Evolutionary conservation across 148 eudicot genomes (phyloP).

Genomic region (Spergularia bocconei): DNA sequence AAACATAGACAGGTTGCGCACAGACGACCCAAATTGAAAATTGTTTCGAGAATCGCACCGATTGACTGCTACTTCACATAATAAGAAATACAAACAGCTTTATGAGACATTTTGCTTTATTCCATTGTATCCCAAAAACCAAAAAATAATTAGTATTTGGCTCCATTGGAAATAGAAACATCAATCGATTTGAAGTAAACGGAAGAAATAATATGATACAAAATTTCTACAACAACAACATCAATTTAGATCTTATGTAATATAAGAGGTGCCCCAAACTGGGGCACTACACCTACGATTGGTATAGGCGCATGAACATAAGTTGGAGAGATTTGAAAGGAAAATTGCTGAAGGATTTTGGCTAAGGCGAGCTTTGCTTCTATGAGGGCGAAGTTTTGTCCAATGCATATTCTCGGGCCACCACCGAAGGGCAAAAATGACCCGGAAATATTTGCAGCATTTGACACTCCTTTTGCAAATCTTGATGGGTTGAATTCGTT

Average conservation of each 20-base stretch:
- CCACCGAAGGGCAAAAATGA: conserved; percentile 27
- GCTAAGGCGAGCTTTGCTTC: conserved; percentile 50
- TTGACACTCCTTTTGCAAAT: conserved; percentile 20
- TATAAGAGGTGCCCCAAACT: conserved; percentile 32
- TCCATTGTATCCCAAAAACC: too few species aligned
- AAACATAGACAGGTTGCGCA: too few species aligned
- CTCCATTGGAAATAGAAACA: too few species aligned
- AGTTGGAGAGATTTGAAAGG: conserved; percentile 41
- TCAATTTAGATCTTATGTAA: conserved; percentile 8
- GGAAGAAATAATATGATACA: too few species aligned
- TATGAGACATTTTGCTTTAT: too few species aligned
- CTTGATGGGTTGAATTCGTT: conserved; percentile 25
- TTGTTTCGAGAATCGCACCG: too few species aligned
- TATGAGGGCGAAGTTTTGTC: conserved; percentile 39
- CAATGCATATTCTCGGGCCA: conserved; percentile 25
- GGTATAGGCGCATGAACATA: conserved; percentile 46
- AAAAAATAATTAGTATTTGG: too few species aligned
- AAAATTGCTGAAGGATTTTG: conserved; percentile 44
- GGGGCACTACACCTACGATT: conserved; percentile 31
- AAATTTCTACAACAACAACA: too few species aligned
- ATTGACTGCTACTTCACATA: too few species aligned
- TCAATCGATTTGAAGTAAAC: too few species aligned
- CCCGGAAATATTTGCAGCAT: not conserved
- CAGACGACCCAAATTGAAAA: too few species aligned
- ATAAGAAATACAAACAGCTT: too few species aligned